Base-by-base conservation (phyloP, 371 early-diverging fungal species). In the Capniomyces stellatus region DNA sequence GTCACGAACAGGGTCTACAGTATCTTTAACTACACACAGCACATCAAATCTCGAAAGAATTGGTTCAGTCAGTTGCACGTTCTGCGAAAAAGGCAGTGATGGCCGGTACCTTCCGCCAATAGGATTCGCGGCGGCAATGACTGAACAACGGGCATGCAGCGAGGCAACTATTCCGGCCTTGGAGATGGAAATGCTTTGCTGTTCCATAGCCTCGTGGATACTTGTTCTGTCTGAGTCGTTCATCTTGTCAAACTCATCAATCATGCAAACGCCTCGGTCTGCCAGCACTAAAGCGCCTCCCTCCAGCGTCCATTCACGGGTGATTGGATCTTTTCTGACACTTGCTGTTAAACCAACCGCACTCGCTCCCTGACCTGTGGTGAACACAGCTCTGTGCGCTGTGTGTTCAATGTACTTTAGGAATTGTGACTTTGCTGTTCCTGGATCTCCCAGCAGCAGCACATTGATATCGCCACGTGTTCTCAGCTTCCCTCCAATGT, bases 181-280 rank as follows among this genome's bases (percentile, higher is more conserved):
- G 49, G 93, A 89, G 35, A 99, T 87, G 43, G 93, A 92, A 57
- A 99, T 96, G 61, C 85, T 82, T 69, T 99, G 99, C 67, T 99
- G 99, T 71, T 99, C 99, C 99, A 99, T 99, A n/a, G 96, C 98
- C 73, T 99, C 99, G 78, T 98, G 99, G 63, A 98, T 98, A 49
- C 85, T 81, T 1, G 88, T 87, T 43, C 95, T 75, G 60, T 96
- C 97, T 40, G 78, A 71, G 56, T 99, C 98, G 58, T 92, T 91
- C 98, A 99, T 99, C 68, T 99, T 99, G 69, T 99, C 99, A 75
- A 98, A 98, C 76, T 98, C 99, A 67, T 99, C 99, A 64, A 99
- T 99, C 54, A 92, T 65, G 63, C 97, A 96, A 22, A 98, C 84
- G 47, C 99, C 99, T 57, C 87, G 82, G 71, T 99, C 99, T 18